phyloP scores from a whole-genome alignment of 2,329 filamentous ascomycete species.

The Talaromyces pinophilus region DNA sequence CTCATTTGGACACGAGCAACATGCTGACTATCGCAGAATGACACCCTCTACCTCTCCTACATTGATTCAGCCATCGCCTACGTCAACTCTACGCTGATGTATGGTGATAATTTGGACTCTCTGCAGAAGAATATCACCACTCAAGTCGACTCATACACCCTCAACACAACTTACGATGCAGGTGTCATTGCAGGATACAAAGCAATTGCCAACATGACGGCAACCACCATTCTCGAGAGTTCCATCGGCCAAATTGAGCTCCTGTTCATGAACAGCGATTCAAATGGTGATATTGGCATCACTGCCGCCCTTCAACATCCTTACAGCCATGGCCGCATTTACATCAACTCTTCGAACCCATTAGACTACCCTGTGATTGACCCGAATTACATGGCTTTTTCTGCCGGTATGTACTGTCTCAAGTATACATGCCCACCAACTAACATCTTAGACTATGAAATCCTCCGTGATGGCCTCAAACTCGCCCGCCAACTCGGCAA shows the following conservation, averaged over 20 bases:
- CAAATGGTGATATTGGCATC: conserved; percentile 31
- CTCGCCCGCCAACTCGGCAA: conserved; percentile 30
- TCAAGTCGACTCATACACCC: conserved; percentile 26
- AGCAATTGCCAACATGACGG: conserved; percentile 33
- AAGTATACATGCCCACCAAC: neutral
- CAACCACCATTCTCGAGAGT: conserved; percentile 29
- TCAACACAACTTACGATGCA: conserved; percentile 31
- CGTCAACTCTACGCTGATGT: conserved; percentile 30
- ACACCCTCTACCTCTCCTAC: conserved; percentile 32
- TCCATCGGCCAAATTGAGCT: conserved; percentile 32
- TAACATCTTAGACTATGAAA: conserved; percentile 29
- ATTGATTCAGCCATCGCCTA: conserved; percentile 34
- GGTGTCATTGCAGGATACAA: conserved; percentile 32
- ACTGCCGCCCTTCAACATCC: conserved; percentile 35
- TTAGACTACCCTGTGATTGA: conserved; percentile 35
- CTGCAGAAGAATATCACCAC: conserved; percentile 26
- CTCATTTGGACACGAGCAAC: neutral
- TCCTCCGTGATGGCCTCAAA: conserved; percentile 32
- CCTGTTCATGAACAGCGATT: conserved; percentile 35
- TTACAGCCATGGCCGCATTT: conserved; percentile 34
- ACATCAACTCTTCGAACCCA: conserved; percentile 35
- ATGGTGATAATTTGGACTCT: conserved; percentile 24
- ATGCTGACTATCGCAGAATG: conserved; percentile 26
- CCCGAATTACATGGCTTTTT: conserved; percentile 32
- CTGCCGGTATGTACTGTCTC: conserved; percentile 27